Base-by-base conservation (phyloP, 331 rosid genomes). In the Quercus lobata region DNA sequence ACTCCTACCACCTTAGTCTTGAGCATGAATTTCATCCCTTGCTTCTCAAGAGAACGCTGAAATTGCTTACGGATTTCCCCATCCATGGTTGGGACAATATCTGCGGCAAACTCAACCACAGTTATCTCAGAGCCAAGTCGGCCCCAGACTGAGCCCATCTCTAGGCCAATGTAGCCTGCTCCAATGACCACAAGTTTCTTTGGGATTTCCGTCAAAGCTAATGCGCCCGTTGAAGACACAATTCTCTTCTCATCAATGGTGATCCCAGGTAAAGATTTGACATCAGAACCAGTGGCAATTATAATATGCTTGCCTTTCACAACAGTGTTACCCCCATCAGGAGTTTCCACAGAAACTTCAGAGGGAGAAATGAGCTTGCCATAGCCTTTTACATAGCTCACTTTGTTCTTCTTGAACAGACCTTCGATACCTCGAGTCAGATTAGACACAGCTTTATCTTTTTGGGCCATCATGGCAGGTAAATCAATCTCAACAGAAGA, bases 121-220 rank as follows among this genome's bases (percentile, higher is more conserved):
- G 87, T 89, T 79, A 96, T 77, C 91, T 93, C 91, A 4, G 98
- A 91, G 53, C 99, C 99, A 72, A 96, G 82, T 34, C 99, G 86
- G 49, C 97, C 94, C 98, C 99, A 96, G 2, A 96, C 99, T 0
- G 99, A 96, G 3, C 99, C 99, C 99, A 96, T 96, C 82, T 96
- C 99, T 34, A 96, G 93, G 24, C 99, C 99, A 62, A 96, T 96
- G 86, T 96, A 96, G 65, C 99, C 99, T 17, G 99, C 99, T 71
- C 99, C 98, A 55, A 96, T 86, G 77, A 96, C 99, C 72, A 93
- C 88, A 46, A 96, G 94, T 82, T 76, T 96, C 91, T 93, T 93
- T 22, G 99, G 99, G 77, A 93, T 89, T 84, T 90, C 92, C n/a
- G 92, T 53, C 88, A 96, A 85, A 76, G 93, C 97, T 55, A 96